Conservation (phyloP, 2,329 filamentous ascomycete species). For the Epichloe uncinata region DNA sequence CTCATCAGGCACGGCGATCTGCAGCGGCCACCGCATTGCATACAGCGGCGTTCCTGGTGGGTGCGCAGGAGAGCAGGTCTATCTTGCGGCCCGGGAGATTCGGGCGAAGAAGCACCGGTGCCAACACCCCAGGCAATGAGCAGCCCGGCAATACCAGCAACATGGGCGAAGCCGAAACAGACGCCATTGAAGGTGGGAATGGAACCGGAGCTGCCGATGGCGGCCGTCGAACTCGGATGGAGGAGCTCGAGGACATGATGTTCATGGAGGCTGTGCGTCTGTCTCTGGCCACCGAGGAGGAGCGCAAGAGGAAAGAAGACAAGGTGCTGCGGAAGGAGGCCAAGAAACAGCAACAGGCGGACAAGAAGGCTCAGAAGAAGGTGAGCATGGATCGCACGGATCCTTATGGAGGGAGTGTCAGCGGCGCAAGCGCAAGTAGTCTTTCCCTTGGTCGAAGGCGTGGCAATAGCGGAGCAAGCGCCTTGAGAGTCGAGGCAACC, state of each 20-base stretch:
- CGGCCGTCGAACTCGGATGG: slow-evolving; percentile 43
- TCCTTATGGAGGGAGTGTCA: slow-evolving; percentile 22
- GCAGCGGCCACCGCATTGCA: slow-evolving; percentile 90
- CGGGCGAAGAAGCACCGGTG: slow-evolving; percentile 37
- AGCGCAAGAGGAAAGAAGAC: slow-evolving; percentile 67
- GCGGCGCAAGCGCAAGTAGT: slow-evolving; percentile 46
- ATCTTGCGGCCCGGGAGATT: slow-evolving; percentile 36
- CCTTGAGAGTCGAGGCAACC: slow-evolving; percentile 43
- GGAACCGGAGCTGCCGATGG: slow-evolving; percentile 10
- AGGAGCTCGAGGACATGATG: slow-evolving; percentile 96
- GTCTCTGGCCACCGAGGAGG: slow-evolving; percentile 85
- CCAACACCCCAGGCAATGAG: slow-evolving; percentile 16
- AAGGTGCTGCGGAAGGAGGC: slow-evolving; percentile 51
- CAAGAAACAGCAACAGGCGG: slow-evolving; percentile 75
- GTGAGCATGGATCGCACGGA: slow-evolving; percentile 23
- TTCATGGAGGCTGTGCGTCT: slow-evolving; percentile 91
- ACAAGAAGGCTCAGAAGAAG: slow-evolving; percentile 65
- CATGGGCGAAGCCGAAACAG: slow-evolving; percentile 12
- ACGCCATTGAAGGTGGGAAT: slow-evolving; percentile 12
- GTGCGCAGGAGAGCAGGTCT: slow-evolving; percentile 41
- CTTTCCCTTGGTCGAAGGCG: slow-evolving; percentile 46
- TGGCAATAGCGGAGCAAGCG: slow-evolving; percentile 47
- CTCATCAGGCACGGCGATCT: slow-evolving; percentile 72
- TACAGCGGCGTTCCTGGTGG: slow-evolving; percentile 85
- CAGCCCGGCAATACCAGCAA: slow-evolving; percentile 1